Conservation (phyloP, 208 protist species). For the Leishmania guyanensis region DNA sequence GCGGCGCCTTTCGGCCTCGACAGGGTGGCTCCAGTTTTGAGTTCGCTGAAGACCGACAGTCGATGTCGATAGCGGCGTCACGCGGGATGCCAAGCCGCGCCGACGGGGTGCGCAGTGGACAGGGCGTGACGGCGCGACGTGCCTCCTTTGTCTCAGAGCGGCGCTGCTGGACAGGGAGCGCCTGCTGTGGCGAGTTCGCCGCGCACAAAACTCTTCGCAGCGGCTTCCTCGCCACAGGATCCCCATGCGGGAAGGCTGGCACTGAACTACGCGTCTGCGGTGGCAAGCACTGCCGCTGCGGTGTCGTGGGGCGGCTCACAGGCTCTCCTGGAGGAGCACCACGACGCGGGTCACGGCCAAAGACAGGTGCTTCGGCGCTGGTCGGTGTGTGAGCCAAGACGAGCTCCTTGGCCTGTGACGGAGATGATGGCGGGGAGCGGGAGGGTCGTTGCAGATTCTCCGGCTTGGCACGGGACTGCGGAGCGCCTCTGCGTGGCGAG, state of each 20-base stretch:
- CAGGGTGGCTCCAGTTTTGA: not conserved
- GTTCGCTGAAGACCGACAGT: slow-evolving; percentile 16
- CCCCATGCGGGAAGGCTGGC: slow-evolving; percentile 4
- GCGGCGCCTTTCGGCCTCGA: not conserved
- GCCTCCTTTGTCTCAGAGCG: slow-evolving; percentile 1
- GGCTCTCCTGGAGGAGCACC: slow-evolving; percentile 4
- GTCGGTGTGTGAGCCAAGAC: slow-evolving; percentile 14
- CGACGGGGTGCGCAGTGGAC: slow-evolving; percentile 14
- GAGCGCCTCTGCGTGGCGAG: slow-evolving; percentile 11
- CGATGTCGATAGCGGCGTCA: slow-evolving; percentile 12
- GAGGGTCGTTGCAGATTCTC: slow-evolving; percentile 8
- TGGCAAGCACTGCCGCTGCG: slow-evolving; percentile 8
- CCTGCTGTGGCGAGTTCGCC: slow-evolving; percentile 31
- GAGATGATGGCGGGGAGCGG: slow-evolving; percentile 17
- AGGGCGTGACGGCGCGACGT: slow-evolving; percentile 2
- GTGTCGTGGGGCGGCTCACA: slow-evolving; percentile 21
- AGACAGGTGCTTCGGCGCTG: slow-evolving; percentile 12
- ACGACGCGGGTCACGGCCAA: slow-evolving; percentile 29
- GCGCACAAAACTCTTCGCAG: slow-evolving; percentile 26
- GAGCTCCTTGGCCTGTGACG: not conserved
- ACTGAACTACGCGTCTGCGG: slow-evolving; percentile 6
- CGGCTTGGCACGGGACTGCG: slow-evolving; percentile 10
- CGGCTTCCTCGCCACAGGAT: slow-evolving; percentile 1
- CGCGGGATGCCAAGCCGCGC: not conserved
- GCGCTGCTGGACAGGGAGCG: slow-evolving; percentile 1